phyloP scores from a whole-genome alignment of 129 eudicot species.

The Lactuca sativa region DNA sequence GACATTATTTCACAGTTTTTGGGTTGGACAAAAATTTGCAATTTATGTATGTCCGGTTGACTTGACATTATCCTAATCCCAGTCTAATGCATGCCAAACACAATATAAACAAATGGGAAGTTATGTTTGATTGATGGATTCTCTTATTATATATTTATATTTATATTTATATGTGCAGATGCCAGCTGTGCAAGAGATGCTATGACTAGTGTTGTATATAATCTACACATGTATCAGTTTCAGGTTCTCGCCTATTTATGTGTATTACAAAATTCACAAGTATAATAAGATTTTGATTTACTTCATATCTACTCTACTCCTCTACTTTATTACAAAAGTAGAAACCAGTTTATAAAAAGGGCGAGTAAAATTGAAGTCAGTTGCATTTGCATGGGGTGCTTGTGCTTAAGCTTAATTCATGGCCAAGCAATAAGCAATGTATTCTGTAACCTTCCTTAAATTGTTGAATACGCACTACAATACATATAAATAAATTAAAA shows the following conservation, averaged over 20 bases:
- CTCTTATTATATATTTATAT: too few relatives aligned
- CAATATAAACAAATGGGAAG: too few relatives aligned
- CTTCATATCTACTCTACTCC: neutral
- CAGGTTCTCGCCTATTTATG: neutral
- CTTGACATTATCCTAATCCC: too few relatives aligned
- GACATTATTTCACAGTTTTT: neutral
- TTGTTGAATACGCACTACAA: slow-evolving; percentile 24
- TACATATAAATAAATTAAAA: neutral
- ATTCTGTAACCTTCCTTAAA: slow-evolving; percentile 27
- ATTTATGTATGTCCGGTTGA: too few relatives aligned
- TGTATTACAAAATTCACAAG: neutral
- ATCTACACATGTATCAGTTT: slow-evolving; percentile 24
- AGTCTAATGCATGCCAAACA: too few relatives aligned
- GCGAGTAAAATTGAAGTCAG: slow-evolving; percentile 25
- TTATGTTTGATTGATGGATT: too few relatives aligned
- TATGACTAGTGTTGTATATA: slow-evolving; percentile 1
- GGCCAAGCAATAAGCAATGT: slow-evolving; percentile 18
- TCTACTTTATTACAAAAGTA: neutral
- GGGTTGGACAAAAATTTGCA: too few relatives aligned
- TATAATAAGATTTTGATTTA: slow-evolving; percentile 12
- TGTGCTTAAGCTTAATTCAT: slow-evolving; percentile 10
- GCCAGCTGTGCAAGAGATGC: neutral
- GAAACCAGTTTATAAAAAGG: neutral
- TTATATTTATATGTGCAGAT: neutral
- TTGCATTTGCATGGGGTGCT: slow-evolving; percentile 10